Evolutionary conservation across 1,284 basidiomycete species (phyloP), one percentile per base, ranked within the genome.

Genomic region (Paramarasmius palmivorus): DNA sequence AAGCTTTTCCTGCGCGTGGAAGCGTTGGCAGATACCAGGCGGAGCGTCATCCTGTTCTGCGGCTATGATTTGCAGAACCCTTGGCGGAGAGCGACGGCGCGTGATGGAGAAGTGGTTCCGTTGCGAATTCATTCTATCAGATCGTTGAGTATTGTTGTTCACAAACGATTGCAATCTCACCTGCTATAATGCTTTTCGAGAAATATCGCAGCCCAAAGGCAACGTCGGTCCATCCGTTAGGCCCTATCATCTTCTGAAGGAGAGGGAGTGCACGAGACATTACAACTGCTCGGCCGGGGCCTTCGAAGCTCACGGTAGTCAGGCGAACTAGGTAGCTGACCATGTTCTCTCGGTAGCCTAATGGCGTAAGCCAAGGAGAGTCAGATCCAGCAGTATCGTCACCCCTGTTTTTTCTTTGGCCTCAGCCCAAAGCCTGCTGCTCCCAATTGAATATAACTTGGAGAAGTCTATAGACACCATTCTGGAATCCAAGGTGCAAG

Each of bases 251-350:
- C 60, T 84, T 79, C 64, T 90, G 87, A 55, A 99, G 78, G n/a
- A 97, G 75, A 4, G 80, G 73, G 49, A 98, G 76, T 0, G 93
- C 93, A 56, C 92, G 85, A 39, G 88, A 82, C 39, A 92, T 81
- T 17, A 95, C 76, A 19, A 81, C 78, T 20, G 75, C 78, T 53
- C 83, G 82, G 14, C 82, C 75, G 23, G 84, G 76, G 4, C 81
- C 76, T 52, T 98, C 95, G 42, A 83, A 78, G 4, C 84, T 80
- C 20, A 86, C 79, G n/a, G 93, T 88, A 4, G 83, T 87, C 50
- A 98, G 82, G 49, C 95, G 88, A 20, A 99, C 88, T 25, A 99
- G 80, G 71, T 95, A 97, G 70, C 92, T 95, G 58, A 98, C 89
- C 70, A 97, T 88, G 57, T 87, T 89, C 70, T 98, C 95, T 29